Conservation (phyloP, 306 rosid species). For the Bauhinia variegata region DNA sequence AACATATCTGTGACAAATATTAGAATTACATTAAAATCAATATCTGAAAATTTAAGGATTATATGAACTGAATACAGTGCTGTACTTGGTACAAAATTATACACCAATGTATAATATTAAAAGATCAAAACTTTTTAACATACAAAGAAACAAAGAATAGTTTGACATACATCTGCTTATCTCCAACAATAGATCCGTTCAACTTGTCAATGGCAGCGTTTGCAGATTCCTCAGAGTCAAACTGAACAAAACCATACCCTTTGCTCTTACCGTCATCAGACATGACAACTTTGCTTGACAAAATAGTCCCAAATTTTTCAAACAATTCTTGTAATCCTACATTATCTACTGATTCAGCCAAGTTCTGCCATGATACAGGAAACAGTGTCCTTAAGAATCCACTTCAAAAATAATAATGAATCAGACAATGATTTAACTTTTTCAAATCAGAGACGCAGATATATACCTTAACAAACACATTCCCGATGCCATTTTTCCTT, state of each 20-base stretch:
- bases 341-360: conserved; percentile 60
- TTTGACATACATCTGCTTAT: conserved; percentile 69
- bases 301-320: conserved; percentile 61
- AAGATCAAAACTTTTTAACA: background rate
- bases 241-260: conserved; percentile 91
- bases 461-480: conserved; percentile 84
- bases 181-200: conserved; percentile 62
- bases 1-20: conserved; percentile 63
- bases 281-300: conserved; percentile 78
- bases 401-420: conserved; percentile 21
- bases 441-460: background rate
- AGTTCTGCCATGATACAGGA: conserved; percentile 55
- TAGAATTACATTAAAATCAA: conserved; percentile 14
- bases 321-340: conserved; percentile 63
- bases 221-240: conserved; percentile 79
- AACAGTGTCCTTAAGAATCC: conserved; percentile 20
- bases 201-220: conserved; percentile 69
- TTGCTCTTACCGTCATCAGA: conserved; percentile 84
- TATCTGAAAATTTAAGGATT: conserved; percentile 10
- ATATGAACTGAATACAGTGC: conserved; percentile 16
- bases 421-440: conserved; percentile 20
- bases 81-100: conserved; percentile 8
- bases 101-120: conserved; percentile 28
- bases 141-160: background rate
- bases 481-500: conserved; percentile 70